Percentiles rank a stretch among this genome's conserved stretches.
Conservation (phyloP, 768 basidiomycete genomes). For the Mycena indigotica region DNA sequence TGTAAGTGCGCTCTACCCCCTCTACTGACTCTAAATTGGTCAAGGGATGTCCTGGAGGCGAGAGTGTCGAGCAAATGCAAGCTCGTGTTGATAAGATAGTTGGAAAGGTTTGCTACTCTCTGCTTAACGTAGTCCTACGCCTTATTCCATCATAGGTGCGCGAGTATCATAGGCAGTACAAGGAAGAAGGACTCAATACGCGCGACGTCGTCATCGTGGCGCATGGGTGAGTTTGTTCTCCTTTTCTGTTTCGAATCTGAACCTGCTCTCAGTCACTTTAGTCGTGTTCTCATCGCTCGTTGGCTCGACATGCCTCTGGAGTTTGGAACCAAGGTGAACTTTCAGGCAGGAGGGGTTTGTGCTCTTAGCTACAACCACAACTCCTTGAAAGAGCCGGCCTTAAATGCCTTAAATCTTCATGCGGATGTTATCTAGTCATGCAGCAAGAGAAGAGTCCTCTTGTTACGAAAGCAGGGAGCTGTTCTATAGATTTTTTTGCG, state of each 20-base stretch:
- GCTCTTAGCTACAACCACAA: slow-evolving; percentile 85
- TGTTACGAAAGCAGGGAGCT: too few relatives aligned
- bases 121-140: not conserved
- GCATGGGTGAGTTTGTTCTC: slow-evolving; percentile 52
- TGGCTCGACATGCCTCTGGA: slow-evolving; percentile 75
- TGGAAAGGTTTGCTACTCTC: slow-evolving; percentile 17
- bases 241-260: slow-evolving; percentile 34
- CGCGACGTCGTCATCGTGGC: slow-evolving; percentile 89
- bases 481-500: too few relatives aligned
- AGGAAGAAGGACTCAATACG: slow-evolving; percentile 64
- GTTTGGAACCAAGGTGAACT: slow-evolving; percentile 73
- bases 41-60: slow-evolving; percentile 82
- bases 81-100: slow-evolving; percentile 77
- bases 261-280: slow-evolving; percentile 54
- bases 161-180: slow-evolving; percentile 69
- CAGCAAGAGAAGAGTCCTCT: too few relatives aligned
- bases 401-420: slow-evolving; percentile 74
- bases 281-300: slow-evolving; percentile 73
- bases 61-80: slow-evolving; percentile 80
- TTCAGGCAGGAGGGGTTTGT: slow-evolving; percentile 83
- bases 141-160: slow-evolving; percentile 51
- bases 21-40: not conserved
- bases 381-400: slow-evolving; percentile 72
- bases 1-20: slow-evolving; percentile 49
- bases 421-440: slow-evolving; percentile 39